Base-by-base conservation (phyloP, 352 stramenopile species). In the Phytophthora uliginosa region DNA sequence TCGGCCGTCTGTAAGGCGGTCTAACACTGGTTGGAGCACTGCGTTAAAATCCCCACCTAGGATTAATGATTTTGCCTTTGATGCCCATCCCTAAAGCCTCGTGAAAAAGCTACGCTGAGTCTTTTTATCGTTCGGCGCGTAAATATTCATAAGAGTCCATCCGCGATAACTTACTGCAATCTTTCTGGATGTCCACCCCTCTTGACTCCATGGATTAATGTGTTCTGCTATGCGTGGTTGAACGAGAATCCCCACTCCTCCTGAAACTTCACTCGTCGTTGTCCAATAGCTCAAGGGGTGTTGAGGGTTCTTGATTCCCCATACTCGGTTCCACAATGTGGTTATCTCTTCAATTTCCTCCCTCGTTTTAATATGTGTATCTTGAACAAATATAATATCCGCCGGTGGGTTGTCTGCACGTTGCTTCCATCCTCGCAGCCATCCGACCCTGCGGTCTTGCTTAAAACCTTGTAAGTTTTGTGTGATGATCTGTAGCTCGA, bases 381-480 rank as follows among this genome's bases (percentile, higher is more conserved):
- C 58, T 56, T 64, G 58, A 12, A 64, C 28, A 31, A 56, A 64
- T 33, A 64, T 64, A 12, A 50, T 34, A 18, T 57, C 59, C 22
- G 59, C 59, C 3, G 42, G 45, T 3, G 17, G 7, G 6, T 4
- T 20, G 13, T 22, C 5, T 15, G 57, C 15, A 3, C 57, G 38
- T 45, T 63, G 57, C 42, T 45, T 63, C 40, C 57, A 63, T 8
- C 40, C 40, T 3, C 57, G 40, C 9, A 55, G 12, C 28, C 59
- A 65, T 15, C 33, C 18, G 6, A 15, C 6, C 31, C 45, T 24
- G 33, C 28, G 40, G 3, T 33, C 28, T 20, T 45, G 18, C 4
- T 20, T 50, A 50, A 57, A 65, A 13, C 59, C 59, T 65, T 65
- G 59, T 36, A 48, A 56, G 15, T 65, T 65, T 56, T 50, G 45